Evolutionary conservation across 352 stramenopile genomes (phyloP), one percentile per base, ranked within the genome.

Genomic region (Pythium myriotylum): DNA sequence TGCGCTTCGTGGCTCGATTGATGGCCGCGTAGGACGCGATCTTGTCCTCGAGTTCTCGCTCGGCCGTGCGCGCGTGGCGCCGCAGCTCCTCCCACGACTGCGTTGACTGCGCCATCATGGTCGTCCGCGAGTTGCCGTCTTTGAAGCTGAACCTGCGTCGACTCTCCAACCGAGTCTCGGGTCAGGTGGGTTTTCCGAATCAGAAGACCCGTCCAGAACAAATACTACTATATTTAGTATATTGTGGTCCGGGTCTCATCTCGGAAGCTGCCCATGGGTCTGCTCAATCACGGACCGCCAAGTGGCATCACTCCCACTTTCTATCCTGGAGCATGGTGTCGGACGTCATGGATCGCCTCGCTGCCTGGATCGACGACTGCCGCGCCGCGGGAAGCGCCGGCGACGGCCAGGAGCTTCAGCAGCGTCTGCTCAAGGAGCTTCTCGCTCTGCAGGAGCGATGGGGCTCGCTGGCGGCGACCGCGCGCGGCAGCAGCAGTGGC

Each of bases 21-120:
- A 86, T 73, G 2, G 76, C 62, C 17, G 73, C 87, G 39, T 90
- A 94, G 0, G 84, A 63, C 14, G 79, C 74, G 47, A 93, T 88
- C 54, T 95, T 94, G 55, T 93, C 85, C 70, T 92, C 87, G 47
- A 95, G 72, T 50, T 80, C 75, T 24, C 73, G 81, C 71, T 95
- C 87, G n/a, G 84, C 77, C 8, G 74, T 68, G 57, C 85, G 78
- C 52, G 87, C 87, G 23, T 76, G 73, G 46, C 74, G 81, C 41
- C 83, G 75, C 46, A 95, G 70, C 10, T 94, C 81, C 45, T 95
- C 87, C 87, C 87, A 95, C 54, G 82, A 80, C 42, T 73, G 67
- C 52, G 78, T 78, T 53, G 69, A 57, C 58, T 76, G 73, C 75
- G 87, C 77, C 81, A 91, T 94, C 72, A 58, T 73, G 2, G 14